Evolutionary conservation across 1,139 yeast genomes (phyloP).

Genomic region (Taphrina populina): DNA sequence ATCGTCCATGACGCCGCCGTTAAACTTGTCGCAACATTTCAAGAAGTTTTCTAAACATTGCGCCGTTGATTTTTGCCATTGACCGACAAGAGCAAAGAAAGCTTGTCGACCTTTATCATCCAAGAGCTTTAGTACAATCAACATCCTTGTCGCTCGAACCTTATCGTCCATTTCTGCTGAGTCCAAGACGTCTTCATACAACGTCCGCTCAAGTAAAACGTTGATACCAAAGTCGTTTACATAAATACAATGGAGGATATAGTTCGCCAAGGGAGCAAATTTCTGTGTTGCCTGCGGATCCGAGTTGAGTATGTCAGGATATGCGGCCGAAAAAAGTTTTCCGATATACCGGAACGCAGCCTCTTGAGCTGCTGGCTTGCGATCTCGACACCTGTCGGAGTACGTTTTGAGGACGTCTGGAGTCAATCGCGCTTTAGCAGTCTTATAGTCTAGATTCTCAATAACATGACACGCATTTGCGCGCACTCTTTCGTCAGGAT

Average conservation of each 20-base stretch:
- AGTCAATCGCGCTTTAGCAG: constrained; percentile 44
- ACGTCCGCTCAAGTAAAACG: constrained; percentile 61
- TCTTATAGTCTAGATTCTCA: constrained; percentile 48
- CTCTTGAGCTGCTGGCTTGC: constrained; percentile 62
- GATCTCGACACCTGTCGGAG: constrained; percentile 67
- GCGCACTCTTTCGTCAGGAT: constrained; percentile 73
- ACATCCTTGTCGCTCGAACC: constrained; percentile 56
- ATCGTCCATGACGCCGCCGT: constrained; percentile 43
- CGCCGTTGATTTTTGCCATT: constrained; percentile 39
- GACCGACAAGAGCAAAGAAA: constrained; percentile 64
- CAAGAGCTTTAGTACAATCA: constrained; percentile 53
- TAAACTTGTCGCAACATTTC: constrained; percentile 48
- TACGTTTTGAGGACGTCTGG: constrained; percentile 56
- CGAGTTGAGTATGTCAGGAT: constrained; percentile 42
- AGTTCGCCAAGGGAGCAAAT: constrained; percentile 62
- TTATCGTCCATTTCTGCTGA: constrained; percentile 50
- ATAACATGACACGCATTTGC: constrained; percentile 56
- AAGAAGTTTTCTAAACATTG: constrained; percentile 45
- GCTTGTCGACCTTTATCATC: constrained; percentile 63
- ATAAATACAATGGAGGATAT: constrained; percentile 64
- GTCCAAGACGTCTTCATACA: constrained; percentile 65
- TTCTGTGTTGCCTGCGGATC: constrained; percentile 35
- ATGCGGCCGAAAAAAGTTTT: constrained; percentile 51
- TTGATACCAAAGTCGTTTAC: constrained; percentile 72
- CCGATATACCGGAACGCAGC: constrained; percentile 60